Base-by-base conservation (phyloP, 164 flowering plant genomes). In the Taxillus chinensis region DNA sequence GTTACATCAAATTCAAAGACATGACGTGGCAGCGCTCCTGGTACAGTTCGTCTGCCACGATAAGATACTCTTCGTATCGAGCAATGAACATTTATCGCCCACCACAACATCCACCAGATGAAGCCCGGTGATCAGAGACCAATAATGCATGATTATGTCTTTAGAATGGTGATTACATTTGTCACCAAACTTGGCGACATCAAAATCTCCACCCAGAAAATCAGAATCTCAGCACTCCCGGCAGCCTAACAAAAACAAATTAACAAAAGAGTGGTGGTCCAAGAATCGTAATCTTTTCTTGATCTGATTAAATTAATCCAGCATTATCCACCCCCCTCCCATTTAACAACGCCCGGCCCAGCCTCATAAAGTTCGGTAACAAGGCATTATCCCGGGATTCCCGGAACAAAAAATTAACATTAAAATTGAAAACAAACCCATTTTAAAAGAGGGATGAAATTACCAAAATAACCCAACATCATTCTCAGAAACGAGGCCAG, bases 341-440 rank as follows among this genome's bases (percentile, higher is more conserved):
- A 39, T 39, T 11, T 3, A 39, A 54, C 57, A 27, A 16, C 55
- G 12, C 12, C 39, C 57, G 27, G 11, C 11, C 39, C 57, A 54
- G 9, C 4, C 7, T 54, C 13, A 39, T 37, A 54, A 55, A 53
- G 43, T 5, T 8, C 15, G 57, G 57, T 10, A 41, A 14, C 13
- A 27, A 43, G 38, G 38, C 41, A 45, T 66, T 59, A 39, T 39
- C 66, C 69, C 74, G 66, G 40, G 67, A 71, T 54, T 67, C 70
- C 41, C 67, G 74, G 70, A 27, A 27, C 27, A 27, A 27, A 27
- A 27, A 27, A 27, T 27, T 27, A 27, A n/a, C n/a, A n/a, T n/a
- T n/a, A n/a, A n/a, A n/a, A n/a, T n/a, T n/a, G n/a, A 27, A 27
- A 13, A 51, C 14, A 60, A 60, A 15, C 38, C 45, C n/a, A 56